These are phyloP conservation scores for Russula brevipes DNA, from an alignment of 768 basidiomycete genomes.

Conservation along the genomic window DNA sequence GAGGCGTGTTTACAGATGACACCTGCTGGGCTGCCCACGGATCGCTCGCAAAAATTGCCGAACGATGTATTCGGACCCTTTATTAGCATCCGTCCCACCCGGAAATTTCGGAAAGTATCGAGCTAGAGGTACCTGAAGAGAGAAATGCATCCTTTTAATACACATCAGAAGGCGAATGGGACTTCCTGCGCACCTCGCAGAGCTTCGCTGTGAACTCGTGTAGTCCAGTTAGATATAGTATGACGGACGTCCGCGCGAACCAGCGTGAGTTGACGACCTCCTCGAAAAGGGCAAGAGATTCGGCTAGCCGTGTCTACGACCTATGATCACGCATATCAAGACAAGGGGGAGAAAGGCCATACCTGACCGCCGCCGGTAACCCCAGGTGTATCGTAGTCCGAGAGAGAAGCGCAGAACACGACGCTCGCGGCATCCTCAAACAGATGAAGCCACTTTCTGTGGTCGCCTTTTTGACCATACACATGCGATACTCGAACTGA, in stretches of 20 bases:
- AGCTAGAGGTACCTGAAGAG: slow-evolving; percentile 27
- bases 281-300: slow-evolving; percentile 48
- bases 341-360: slow-evolving; percentile 1
- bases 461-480: slow-evolving; percentile 47
- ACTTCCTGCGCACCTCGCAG: slow-evolving; percentile 31
- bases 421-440: slow-evolving; percentile 65
- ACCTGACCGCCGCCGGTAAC: background rate
- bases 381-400: slow-evolving; percentile 66
- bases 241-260: slow-evolving; percentile 40
- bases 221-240: slow-evolving; percentile 41
- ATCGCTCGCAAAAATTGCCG: slow-evolving; percentile 46
- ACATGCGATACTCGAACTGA: slow-evolving; percentile 67
- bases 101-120: slow-evolving; percentile 41
- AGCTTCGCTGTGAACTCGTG: slow-evolving; percentile 49
- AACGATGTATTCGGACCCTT: slow-evolving; percentile 44
- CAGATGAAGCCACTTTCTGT: slow-evolving; percentile 48
- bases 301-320: slow-evolving; percentile 41
- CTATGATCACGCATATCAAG: background rate
- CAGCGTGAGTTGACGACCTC: slow-evolving; percentile 48
- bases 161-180: too few species aligned
- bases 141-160: background rate
- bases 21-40: slow-evolving; percentile 27
- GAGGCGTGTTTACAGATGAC: slow-evolving; percentile 27
- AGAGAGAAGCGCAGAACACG: slow-evolving; percentile 66
- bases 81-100: slow-evolving; percentile 40